Conservation (phyloP, 192 early-diverging fungal species). For the Haplosporangium gracile region DNA sequence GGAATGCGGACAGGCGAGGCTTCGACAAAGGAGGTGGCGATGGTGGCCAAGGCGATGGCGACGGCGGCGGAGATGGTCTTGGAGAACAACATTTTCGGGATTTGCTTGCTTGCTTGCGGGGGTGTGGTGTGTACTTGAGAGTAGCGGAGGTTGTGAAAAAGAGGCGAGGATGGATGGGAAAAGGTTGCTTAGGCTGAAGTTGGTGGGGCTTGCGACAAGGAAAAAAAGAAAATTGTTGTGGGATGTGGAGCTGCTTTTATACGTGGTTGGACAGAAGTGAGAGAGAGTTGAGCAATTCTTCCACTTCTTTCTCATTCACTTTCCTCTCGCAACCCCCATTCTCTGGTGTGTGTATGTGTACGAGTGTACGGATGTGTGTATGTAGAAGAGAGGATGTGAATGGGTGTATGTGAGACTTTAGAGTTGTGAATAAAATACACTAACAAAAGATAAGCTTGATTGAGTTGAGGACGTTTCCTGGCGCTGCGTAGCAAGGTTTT, state of each 20-base stretch:
- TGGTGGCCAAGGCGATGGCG: conserved; percentile 9
- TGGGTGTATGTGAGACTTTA: too few relatives aligned
- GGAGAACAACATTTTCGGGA: conserved; percentile 8
- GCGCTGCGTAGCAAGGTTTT: too few relatives aligned
- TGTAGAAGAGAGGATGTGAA: too few relatives aligned
- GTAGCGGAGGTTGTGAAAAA: neutral
- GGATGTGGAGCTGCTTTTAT: neutral
- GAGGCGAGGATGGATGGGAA: neutral
- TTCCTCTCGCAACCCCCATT: too few relatives aligned
- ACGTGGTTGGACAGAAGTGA: neutral
- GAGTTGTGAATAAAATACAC: too few relatives aligned
- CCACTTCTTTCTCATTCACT: too few relatives aligned
- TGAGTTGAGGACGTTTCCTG: too few relatives aligned
- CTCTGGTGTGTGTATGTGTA: too few relatives aligned
- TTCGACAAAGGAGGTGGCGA: conserved; percentile 14
- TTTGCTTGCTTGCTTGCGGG: neutral
- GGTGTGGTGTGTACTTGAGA: neutral
- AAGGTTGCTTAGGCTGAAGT: conserved; percentile 11
- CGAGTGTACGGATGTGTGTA: too few relatives aligned
- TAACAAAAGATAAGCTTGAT: too few relatives aligned
- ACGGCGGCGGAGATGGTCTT: conserved; percentile 6
- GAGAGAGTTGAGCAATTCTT: neutral
- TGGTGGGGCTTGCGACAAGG: conserved; percentile 8
- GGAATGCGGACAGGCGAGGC: conserved; percentile 13
- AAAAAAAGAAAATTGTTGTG: neutral